Evolutionary conservation across 305 asterid genomes (phyloP), one percentile per base, ranked within the genome.

Genomic region (Solanum aculeatissimum): DNA sequence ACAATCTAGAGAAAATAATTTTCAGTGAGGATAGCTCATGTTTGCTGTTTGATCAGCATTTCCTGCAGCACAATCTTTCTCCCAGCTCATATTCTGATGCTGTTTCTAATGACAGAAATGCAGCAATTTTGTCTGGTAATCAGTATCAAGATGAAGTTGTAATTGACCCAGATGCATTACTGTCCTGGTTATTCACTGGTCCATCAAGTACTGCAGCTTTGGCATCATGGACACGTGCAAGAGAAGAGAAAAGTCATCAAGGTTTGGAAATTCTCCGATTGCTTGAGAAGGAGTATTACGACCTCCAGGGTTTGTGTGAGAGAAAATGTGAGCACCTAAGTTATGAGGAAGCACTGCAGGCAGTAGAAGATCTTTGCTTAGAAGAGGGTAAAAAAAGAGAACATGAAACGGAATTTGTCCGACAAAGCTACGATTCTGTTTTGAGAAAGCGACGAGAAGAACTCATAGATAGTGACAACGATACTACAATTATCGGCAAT

Each of bases 351-450:
- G 98, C 97, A 66, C 84, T 97, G 89, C 98, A 95, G 92, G 90
- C 88, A 29, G 97, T 92, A 74, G 99, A 94, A 90, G 95, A 93
- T 88, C 92, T 94, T 51, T 95, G 98, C 86, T 85, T 94, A 88
- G 98, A 94, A 89, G 98, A 93, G 92, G 94, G 97, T 83, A 93
- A 93, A 90, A 97, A 87, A 84, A 90, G 98, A 91, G 99, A 90
- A 87, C 91, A 89, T 81, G 87, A 53, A 60, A 85, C 90, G 8
- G 98, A 90, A 63, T 90, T 89, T 88, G 89, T 82, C 72, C 88
- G 89, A 66, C 89, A 83, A 78, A 92, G 98, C 89, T 96, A 96
- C 62, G 96, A 94, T 85, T 86, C 93, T 84, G 90, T 94, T 86
- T 93, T 97, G 65, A 91, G 84, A 90, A 93, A 89, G 87, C 90